Conservation (phyloP, 2,329 filamentous ascomycete genomes). For the Neoarthrinium moseri region DNA sequence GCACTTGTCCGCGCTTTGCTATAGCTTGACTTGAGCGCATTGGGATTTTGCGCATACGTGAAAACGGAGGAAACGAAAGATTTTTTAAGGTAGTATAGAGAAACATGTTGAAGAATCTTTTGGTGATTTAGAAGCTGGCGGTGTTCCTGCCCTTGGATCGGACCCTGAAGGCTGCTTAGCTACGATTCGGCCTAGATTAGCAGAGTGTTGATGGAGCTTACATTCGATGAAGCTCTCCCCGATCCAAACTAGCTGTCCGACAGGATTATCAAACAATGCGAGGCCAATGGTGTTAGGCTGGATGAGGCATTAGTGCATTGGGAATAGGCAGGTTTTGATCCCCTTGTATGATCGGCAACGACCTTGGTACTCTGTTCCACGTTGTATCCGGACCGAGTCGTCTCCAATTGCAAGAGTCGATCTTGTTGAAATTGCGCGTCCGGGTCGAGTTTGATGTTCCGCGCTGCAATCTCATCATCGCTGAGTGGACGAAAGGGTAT, state of each 20-base stretch:
- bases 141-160: slow-evolving; percentile 16
- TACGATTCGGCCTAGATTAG: not conserved
- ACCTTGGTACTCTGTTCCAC: not conserved
- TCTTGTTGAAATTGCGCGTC: not conserved
- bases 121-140: slow-evolving; percentile 12
- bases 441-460: not conserved
- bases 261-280: slow-evolving; percentile 18
- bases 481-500: slow-evolving; percentile 10
- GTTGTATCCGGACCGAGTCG: not conserved
- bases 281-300: slow-evolving; percentile 19
- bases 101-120: slow-evolving; percentile 15
- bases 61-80: slow-evolving; percentile 30
- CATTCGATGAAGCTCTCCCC: slow-evolving; percentile 11
- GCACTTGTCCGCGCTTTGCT: slow-evolving; percentile 22
- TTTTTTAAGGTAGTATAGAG: slow-evolving; percentile 16
- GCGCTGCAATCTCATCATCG: not conserved
- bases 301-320: not conserved
- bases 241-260: slow-evolving; percentile 20
- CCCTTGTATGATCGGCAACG: not conserved
- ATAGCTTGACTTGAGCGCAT: slow-evolving; percentile 33
- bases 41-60: slow-evolving; percentile 34
- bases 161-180: slow-evolving; percentile 10
- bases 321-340: not conserved
- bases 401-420: not conserved
- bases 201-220: not conserved